Base-by-base conservation (phyloP, 257 asterid genomes). In the Rauvolfia tetraphylla region DNA sequence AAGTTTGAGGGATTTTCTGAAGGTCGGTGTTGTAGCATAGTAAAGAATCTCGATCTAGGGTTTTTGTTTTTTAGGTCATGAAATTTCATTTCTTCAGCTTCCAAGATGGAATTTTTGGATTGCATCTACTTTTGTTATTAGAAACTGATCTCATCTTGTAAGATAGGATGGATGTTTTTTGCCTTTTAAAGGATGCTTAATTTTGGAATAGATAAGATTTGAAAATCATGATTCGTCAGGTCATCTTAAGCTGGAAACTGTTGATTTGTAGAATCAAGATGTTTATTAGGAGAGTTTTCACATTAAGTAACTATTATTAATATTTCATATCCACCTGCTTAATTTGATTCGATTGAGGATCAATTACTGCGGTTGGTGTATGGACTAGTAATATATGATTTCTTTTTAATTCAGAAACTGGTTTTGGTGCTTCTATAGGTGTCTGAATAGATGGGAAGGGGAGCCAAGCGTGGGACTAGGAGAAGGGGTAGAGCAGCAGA, bases 361-460 rank as follows among this genome's bases (percentile, higher is more conserved):
- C 41, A 51, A 72, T 82, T 71, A 53, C 44, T 82, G 39, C 49
- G 53, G 3, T 61, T 27, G 44, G 39, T 62, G 66, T 36, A 69
- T 49, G 56, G 58, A 54, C 78, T 44, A 49, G 17, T 75, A 42
- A 34, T 69, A 51, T 57, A 51, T 76, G 49, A 68, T 82, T 79
- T 79, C 8, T 25, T 46, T 83, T 53, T 73, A 57, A 25, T 72
- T 65, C n/a, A 39, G 68, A 83, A 67, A 69, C 36, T 66, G 77
- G 20, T 59, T 72, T 62, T 79, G 14, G 29, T 67, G 74, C 79
- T 74, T 23, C 48, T 38, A 53, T 74, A 79, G 78, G 80, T 68
- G 76, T 68, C 67, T 68, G 69, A 42, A 72, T 78, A 81, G 90
- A 92, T 92, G 96, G 87, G 87, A 57, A 85, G 81, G 85, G 84